Base-by-base conservation (phyloP, 106 monocot genomes). In the Posidonia australis region DNA sequence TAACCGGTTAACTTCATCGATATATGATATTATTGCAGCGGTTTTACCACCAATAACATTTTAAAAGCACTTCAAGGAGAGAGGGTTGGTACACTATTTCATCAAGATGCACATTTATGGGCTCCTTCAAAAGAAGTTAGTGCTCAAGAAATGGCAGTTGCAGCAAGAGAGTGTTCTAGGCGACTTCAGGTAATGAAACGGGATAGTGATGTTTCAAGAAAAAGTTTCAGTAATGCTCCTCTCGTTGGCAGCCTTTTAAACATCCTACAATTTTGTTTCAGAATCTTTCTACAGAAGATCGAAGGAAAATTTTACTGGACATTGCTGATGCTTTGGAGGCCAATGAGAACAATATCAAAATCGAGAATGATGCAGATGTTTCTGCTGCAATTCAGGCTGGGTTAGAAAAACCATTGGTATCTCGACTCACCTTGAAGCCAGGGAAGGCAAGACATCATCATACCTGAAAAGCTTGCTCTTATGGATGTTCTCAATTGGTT, bases 81-180 rank as follows among this genome's bases (percentile, higher is more conserved):
- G 66, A 64, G 74, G 71, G 64, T 90, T 46, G 94, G 94, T 30
- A 96, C 90, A 22, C 79, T 96, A 32, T 96, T 96, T 66, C 94
- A 96, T 74, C 73, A 69, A 62, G 68, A 96, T 77, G 88, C 92
- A 65, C 31, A 64, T 75, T 60, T 67, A 57, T 88, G 80, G 85
- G 69, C 48, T 62, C 57, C 75, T 16, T 61, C 64, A 17, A 82
- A 82, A 58, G 82, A 96, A 73, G 60, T 54, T 67, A 61, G 74
- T 75, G 76, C 84, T 26, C 81, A 80, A 43, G 86, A 96, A 57
- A 90, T 96, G 94, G 89, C 89, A 52, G 82, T 87, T 84, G 73
- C 94, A 28, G 89, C 94, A 64, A 90, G 94, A 61, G 86, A 96
- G 48, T 84, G 81, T 69, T 96, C 94, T 43, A 86, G 94, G 49